Conservation (phyloP, 345 rosid genomes). For the Lepidium didymum region DNA sequence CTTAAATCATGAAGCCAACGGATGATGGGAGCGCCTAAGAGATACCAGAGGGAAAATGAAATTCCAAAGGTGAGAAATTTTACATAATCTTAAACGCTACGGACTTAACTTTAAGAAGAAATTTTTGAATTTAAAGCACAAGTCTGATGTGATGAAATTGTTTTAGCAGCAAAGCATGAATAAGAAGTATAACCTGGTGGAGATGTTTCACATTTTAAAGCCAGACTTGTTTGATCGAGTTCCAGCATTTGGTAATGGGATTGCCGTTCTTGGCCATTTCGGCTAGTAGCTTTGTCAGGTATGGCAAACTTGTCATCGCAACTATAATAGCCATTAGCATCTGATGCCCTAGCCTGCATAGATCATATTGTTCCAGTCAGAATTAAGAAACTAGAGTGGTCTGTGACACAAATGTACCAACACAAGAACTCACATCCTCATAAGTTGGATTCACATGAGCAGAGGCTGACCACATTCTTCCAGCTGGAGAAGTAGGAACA, state of each 20-base stretch:
- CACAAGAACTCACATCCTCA: constrained; percentile 57
- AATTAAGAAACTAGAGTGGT: neutral
- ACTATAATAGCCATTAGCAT: constrained; percentile 59
- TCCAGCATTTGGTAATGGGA: constrained; percentile 28
- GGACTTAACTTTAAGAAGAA: neutral
- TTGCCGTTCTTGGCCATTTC: constrained; percentile 22
- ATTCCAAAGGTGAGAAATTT: neutral
- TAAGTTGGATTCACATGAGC: constrained; percentile 40
- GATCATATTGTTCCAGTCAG: constrained; percentile 5
- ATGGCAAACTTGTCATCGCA: constrained; percentile 49
- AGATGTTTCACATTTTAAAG: constrained; percentile 20
- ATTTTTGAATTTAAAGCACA: too few species aligned
- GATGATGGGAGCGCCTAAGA: constrained; percentile 36
- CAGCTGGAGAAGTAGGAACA: constrained; percentile 44
- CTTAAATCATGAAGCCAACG: constrained; percentile 38
- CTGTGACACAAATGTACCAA: neutral
- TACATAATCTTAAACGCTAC: neutral
- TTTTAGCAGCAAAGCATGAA: neutral
- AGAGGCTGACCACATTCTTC: constrained; percentile 33
- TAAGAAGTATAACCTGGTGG: constrained; percentile 12
- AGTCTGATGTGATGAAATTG: neutral
- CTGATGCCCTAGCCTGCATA: constrained; percentile 47
- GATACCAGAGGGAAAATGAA: neutral
- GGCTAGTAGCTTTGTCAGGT: constrained; percentile 31
- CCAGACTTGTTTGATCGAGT: constrained; percentile 1